Evolutionary conservation across 2,329 filamentous ascomycete species (phyloP).

Genomic region (Trichoderma atrobrunneum): DNA sequence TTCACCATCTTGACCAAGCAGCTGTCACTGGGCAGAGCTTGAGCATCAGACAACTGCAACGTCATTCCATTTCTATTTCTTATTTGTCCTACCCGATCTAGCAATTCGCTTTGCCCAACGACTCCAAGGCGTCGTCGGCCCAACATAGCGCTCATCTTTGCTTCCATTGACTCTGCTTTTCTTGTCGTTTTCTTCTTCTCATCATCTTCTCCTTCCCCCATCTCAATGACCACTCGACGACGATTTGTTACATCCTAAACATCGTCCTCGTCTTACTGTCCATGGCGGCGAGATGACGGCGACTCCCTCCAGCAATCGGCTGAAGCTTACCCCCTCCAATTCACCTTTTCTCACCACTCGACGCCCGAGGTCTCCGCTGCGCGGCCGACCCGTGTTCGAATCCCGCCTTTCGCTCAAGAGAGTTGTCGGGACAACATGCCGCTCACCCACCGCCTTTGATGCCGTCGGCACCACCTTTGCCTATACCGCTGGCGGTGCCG

Average conservation of each 20-base stretch:
- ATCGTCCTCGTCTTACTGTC: slow-evolving; percentile 25
- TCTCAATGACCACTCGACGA: background rate
- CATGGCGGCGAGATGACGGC: slow-evolving; percentile 59
- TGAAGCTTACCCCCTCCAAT: slow-evolving; percentile 73
- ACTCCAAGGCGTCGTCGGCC: slow-evolving; percentile 1
- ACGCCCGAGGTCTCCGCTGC: slow-evolving; percentile 61
- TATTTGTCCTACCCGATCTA: slow-evolving; percentile 5
- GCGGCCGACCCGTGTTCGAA: slow-evolving; percentile 48
- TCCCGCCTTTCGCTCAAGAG: slow-evolving; percentile 70
- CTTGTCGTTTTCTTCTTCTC: background rate
- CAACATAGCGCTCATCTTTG: background rate
- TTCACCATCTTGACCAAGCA: slow-evolving; percentile 15
- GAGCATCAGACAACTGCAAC: slow-evolving; percentile 6
- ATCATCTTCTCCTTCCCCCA: background rate
- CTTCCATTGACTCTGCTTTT: background rate
- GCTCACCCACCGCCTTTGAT: slow-evolving; percentile 82
- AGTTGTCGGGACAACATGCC: slow-evolving; percentile 88
- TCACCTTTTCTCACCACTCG: slow-evolving; percentile 65
- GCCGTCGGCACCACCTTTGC: slow-evolving; percentile 76
- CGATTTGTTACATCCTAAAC: background rate
- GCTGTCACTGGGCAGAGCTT: slow-evolving; percentile 12
- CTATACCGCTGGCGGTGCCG: slow-evolving; percentile 88
- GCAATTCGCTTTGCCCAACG: slow-evolving; percentile 13
- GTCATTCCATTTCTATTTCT: slow-evolving; percentile 7
- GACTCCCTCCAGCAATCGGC: slow-evolving; percentile 55